phyloP scores from a whole-genome alignment of 345 rosid species.

The Gossypium arboreum region DNA sequence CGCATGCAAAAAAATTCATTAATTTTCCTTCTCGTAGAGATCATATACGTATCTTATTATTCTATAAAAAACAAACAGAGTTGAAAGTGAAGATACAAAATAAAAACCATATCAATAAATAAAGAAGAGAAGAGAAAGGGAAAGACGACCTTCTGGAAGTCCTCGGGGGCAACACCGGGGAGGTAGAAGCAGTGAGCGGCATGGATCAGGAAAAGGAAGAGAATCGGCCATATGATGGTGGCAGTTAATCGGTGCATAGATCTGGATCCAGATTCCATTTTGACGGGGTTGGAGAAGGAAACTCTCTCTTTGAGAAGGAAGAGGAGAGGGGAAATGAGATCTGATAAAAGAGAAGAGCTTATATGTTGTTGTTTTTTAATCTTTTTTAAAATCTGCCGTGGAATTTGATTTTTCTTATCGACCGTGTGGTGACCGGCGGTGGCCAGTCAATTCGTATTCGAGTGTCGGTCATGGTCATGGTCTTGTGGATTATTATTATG shows the following conservation, averaged over 20 bases:
- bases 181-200: constrained; percentile 77
- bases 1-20: background rate
- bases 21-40: background rate
- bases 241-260: background rate
- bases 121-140: background rate
- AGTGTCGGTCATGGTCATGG: background rate
- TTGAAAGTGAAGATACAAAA: background rate
- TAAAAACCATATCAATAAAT: background rate
- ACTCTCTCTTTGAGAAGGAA: constrained; percentile 10
- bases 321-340: constrained; percentile 14
- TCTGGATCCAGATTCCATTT: constrained; percentile 44
- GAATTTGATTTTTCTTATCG: background rate
- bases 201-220: constrained; percentile 44
- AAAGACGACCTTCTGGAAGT: constrained; percentile 64
- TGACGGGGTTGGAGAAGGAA: background rate
- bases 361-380: background rate
- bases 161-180: constrained; percentile 97
- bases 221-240: constrained; percentile 16
- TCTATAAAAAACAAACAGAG: background rate
- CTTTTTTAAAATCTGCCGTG: background rate
- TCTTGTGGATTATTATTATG: no score
- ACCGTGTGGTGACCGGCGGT: background rate
- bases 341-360: constrained; percentile 2
- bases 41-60: background rate
- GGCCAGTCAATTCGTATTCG: background rate